Evolutionary conservation across 1,139 yeast genomes (phyloP).

Genomic region (Casaregolazyma suthepensis): DNA sequence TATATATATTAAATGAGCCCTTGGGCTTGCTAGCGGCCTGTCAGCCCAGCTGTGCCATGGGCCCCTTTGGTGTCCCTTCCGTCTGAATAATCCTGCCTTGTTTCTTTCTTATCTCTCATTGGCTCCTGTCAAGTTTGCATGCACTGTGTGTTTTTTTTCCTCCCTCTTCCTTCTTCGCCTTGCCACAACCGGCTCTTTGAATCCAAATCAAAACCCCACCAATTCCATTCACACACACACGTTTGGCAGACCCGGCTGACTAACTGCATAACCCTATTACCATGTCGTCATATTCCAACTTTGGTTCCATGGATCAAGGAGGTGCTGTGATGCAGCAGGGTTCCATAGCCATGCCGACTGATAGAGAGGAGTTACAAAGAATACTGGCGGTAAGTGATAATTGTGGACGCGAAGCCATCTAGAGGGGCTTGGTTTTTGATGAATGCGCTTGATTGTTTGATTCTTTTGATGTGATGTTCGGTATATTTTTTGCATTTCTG

Average conservation of each 20-base stretch:
- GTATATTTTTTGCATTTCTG: background rate
- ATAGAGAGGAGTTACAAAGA: constrained; percentile 15
- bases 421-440: background rate
- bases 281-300: constrained; percentile 6
- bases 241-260: constrained; percentile 7
- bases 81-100: background rate
- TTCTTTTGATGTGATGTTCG: background rate
- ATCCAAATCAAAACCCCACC: constrained; percentile 1
- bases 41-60: background rate
- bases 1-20: background rate
- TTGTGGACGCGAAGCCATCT: background rate
- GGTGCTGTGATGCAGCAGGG: constrained; percentile 7
- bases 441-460: background rate
- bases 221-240: constrained; percentile 1
- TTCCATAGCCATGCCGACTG: constrained; percentile 11
- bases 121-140: background rate
- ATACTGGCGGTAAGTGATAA: constrained; percentile 11
- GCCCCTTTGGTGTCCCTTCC: background rate
- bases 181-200: background rate
- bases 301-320: constrained; percentile 5
- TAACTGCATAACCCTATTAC: constrained; percentile 3
- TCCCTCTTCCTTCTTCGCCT: background rate
- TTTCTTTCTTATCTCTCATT: background rate
- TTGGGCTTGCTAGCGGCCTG: background rate
- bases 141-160: background rate